These are phyloP conservation scores for Alternaria tenuissima DNA, from an alignment of 2,329 filamentous ascomycete species.

Conservation along the genomic window DNA sequence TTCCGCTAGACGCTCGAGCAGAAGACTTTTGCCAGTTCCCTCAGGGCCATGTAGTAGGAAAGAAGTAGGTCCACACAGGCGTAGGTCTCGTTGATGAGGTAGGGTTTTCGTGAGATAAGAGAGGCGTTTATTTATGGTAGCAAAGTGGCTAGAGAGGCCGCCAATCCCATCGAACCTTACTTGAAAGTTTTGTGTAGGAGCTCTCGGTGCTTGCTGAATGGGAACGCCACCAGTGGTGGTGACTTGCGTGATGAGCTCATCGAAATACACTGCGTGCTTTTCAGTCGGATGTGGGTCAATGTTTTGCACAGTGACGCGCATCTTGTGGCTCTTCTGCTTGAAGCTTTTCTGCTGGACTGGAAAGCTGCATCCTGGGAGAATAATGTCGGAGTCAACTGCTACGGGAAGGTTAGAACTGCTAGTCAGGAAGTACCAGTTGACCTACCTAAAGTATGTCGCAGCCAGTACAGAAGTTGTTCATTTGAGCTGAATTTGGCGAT, in stretches of 20 bases:
- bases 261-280: conserved; percentile 41
- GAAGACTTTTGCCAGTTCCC: conserved; percentile 83
- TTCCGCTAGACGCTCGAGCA: conserved; percentile 71
- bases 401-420: conserved; percentile 19
- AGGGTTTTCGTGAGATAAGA: conserved; percentile 35
- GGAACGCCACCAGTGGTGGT: conserved; percentile 23
- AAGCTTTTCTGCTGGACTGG: conserved; percentile 62
- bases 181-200: conserved; percentile 26
- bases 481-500: conserved; percentile 31
- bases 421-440: not conserved
- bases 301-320: conserved; percentile 67
- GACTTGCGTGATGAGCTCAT: conserved; percentile 35
- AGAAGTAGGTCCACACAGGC: conserved; percentile 56
- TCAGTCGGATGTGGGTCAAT: conserved; percentile 57
- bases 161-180: conserved; percentile 64
- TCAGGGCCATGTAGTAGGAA: conserved; percentile 81
- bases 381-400: conserved; percentile 69
- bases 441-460: conserved; percentile 44
- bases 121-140: conserved; percentile 72
- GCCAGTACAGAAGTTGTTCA: conserved; percentile 43
- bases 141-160: conserved; percentile 71
- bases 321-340: conserved; percentile 56
- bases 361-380: conserved; percentile 75
- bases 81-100: conserved; percentile 25
- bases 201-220: conserved; percentile 7